Evolutionary conservation across 192 early-diverging fungal genomes (phyloP).

Genomic region (Coemansia sp.): DNA sequence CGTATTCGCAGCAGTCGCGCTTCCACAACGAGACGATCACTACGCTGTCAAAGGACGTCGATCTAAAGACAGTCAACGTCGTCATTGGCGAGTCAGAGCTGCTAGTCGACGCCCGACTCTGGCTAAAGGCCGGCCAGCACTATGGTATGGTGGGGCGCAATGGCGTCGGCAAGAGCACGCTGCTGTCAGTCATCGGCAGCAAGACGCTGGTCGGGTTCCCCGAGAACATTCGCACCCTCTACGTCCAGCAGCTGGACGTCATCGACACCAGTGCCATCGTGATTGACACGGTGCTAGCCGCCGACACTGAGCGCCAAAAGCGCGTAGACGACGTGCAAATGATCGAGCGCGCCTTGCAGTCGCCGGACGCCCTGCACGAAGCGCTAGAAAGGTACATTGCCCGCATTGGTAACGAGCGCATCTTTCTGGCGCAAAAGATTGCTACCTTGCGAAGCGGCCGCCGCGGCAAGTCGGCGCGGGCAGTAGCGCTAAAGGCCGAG

Average conservation of each 20-base stretch:
- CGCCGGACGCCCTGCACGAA: slow-evolving; percentile 21
- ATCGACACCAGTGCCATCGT: slow-evolving; percentile 58
- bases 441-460: slow-evolving; percentile 69
- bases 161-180: slow-evolving; percentile 93
- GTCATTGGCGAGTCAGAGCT: slow-evolving; percentile 68
- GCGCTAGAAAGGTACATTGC: slow-evolving; percentile 54
- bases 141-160: slow-evolving; percentile 94
- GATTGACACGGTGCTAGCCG: slow-evolving; percentile 65
- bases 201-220: slow-evolving; percentile 82
- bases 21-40: slow-evolving; percentile 84
- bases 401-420: slow-evolving; percentile 48
- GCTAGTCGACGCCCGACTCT: slow-evolving; percentile 75
- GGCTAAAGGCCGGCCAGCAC: slow-evolving; percentile 73
- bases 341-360: slow-evolving; percentile 51
- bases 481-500: slow-evolving; percentile 58
- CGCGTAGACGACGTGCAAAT: slow-evolving; percentile 52
- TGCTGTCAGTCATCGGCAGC: slow-evolving; percentile 92
- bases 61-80: slow-evolving; percentile 79
- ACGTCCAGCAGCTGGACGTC: slow-evolving; percentile 81
- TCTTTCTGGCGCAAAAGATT: slow-evolving; percentile 55
- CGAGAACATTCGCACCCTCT: slow-evolving; percentile 74
- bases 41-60: slow-evolving; percentile 78
- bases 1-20: slow-evolving; percentile 79
- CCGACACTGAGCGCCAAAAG: slow-evolving; percentile 64
- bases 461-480: slow-evolving; percentile 66